Evolutionary conservation across 257 asterid genomes (phyloP).

Genomic region (Solanum bulbocastanum): DNA sequence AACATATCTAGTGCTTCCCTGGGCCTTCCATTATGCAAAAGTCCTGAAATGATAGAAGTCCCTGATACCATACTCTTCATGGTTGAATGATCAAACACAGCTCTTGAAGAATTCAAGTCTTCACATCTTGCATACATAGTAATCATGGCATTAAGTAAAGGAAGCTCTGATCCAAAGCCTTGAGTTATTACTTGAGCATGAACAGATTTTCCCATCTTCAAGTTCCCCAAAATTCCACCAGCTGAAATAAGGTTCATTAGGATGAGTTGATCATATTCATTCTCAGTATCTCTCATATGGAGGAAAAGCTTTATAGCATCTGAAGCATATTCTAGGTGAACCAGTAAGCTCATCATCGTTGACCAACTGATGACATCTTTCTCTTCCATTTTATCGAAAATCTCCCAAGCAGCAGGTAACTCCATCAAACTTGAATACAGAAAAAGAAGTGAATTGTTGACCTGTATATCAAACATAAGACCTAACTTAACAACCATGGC

Average conservation of each 20-base stretch:
- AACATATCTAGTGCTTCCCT: conserved; percentile 6
- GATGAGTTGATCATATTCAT: background rate
- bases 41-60: conserved; percentile 9
- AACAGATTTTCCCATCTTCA: conserved; percentile 13
- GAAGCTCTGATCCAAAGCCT: background rate
- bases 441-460: conserved; percentile 7
- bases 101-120: conserved; percentile 2
- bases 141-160: conserved; percentile 3
- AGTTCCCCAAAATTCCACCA: background rate
- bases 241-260: conserved; percentile 14
- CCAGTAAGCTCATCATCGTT: conserved; percentile 5
- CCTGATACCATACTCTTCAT: conserved; percentile 2
- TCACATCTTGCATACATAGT: conserved; percentile 14
- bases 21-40: conserved; percentile 1
- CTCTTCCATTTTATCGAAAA: conserved; percentile 1
- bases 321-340: conserved; percentile 2
- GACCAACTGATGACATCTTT: conserved; percentile 17
- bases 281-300: background rate
- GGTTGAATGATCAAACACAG: background rate
- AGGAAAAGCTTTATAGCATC: conserved; percentile 6
- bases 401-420: background rate
- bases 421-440: conserved; percentile 8
- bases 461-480: background rate
- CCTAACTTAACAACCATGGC: background rate
- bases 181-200: background rate